Evolutionary conservation across 2,329 filamentous ascomycete species (phyloP), one percentile per base, ranked within the genome.

Genomic region (Polychaeton citri): DNA sequence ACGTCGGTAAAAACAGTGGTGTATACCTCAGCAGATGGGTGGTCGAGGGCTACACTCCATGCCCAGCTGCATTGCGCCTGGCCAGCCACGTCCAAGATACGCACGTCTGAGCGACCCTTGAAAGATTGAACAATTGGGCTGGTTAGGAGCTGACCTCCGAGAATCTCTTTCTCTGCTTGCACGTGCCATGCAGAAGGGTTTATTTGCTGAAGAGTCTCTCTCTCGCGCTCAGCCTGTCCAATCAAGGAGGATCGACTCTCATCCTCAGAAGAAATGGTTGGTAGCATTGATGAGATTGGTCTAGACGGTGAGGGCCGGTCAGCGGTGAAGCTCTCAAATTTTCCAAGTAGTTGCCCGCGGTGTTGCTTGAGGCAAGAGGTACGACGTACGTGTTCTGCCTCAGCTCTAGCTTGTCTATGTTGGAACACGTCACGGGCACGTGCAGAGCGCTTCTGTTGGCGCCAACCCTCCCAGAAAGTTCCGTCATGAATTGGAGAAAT

Each of bases 21-120:
- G 63, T 87, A 92, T 36, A 95, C 75, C 55, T 84, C 86, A 38
- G 82, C 73, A 55, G 84, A 79, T 13, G 83, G 84, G 58, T 87
- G 90, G 55, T 88, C 80, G 33, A 82, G 69, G 1, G 90, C 86
- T 39, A 85, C 81, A 54, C 90, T 79, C 90, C 90, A 98, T 16
- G 83, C 88, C 90, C 90, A 98, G 59, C 93, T 86, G 54, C 85
- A 88, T 10, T 81, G 76, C 0, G 80, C 71, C 53, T 88, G 79
- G 31, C 87, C 87, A 33, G 83, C 86, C 21, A 95, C 76, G 54
- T 96, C 88, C 18, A 96, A 72, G 38, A 95, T 79, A 21, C 81
- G 69, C 3, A 76, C 64, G 17, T 76, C 70, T 39, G 43, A 41
- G 26, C 47, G 46, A 18, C 38, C 35, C 32, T 49, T 52, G 44